phyloP scores from a whole-genome alignment of 495 filamentous ascomycete species.

The Penicillium manginii region DNA sequence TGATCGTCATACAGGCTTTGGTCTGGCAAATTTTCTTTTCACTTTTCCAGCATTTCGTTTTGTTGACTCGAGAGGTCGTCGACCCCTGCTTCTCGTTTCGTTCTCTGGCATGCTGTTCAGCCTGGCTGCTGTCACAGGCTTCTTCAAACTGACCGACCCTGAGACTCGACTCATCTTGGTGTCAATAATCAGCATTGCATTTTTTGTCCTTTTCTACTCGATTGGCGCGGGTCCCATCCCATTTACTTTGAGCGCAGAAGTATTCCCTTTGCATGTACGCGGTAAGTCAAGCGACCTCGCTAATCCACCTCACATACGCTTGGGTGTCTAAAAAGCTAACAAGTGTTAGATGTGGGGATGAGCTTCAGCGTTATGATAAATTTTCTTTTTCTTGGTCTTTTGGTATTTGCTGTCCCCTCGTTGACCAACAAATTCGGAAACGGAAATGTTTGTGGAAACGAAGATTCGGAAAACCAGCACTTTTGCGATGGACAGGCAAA shows the following conservation, averaged over 20 bases:
- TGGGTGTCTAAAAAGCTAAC: slow-evolving; percentile 1
- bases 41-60: slow-evolving; percentile 27
- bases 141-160: slow-evolving; percentile 19
- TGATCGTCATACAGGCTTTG: slow-evolving; percentile 21
- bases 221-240: slow-evolving; percentile 29
- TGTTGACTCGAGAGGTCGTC: slow-evolving; percentile 33
- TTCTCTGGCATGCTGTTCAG: slow-evolving; percentile 20
- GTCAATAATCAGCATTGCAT: slow-evolving; percentile 16
- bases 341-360: slow-evolving; percentile 62
- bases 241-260: slow-evolving; percentile 24
- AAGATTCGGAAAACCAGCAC: slow-evolving; percentile 7
- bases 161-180: slow-evolving; percentile 14
- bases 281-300: slow-evolving; percentile 25
- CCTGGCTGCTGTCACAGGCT: slow-evolving; percentile 18
- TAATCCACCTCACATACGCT: not conserved
- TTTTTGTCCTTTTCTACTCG: slow-evolving; percentile 27
- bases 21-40: slow-evolving; percentile 34
- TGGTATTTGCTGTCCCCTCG: slow-evolving; percentile 31
- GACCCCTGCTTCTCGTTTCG: slow-evolving; percentile 31
- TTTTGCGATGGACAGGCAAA: slow-evolving; percentile 23
- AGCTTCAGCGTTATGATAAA: slow-evolving; percentile 68
- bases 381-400: slow-evolving; percentile 44
- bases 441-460: not conserved
- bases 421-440: slow-evolving; percentile 16
- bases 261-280: slow-evolving; percentile 60